Evolutionary conservation across 2,329 filamentous ascomycete genomes (phyloP).

Genomic region (Tolypocladium tropicale): DNA sequence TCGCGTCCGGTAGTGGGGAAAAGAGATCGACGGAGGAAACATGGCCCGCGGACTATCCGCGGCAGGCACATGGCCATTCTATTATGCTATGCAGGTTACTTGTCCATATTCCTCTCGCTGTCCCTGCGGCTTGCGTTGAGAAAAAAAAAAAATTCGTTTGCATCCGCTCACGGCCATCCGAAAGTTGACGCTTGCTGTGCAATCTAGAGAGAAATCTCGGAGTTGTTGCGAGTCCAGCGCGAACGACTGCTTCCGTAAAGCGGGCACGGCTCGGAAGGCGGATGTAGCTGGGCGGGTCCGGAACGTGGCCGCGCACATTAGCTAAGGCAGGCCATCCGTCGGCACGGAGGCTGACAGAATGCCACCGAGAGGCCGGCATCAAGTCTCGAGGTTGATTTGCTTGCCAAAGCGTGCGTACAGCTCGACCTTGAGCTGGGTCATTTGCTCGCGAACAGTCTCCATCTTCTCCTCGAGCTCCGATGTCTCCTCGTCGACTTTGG

Average conservation of each 20-base stretch:
- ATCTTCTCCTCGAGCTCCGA: slow-evolving; percentile 67
- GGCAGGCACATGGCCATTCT: neutral
- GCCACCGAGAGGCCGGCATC: slow-evolving; percentile 16
- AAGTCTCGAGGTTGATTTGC: slow-evolving; percentile 94
- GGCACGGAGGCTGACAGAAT: neutral
- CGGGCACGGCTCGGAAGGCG: neutral
- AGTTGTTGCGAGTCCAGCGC: neutral
- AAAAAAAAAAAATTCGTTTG: no score
- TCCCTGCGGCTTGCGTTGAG: neutral
- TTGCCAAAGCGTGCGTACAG: slow-evolving; percentile 91
- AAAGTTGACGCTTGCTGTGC: neutral
- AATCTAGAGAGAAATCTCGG: neutral
- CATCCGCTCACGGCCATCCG: neutral
- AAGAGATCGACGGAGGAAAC: neutral
- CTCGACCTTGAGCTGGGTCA: slow-evolving; percentile 81
- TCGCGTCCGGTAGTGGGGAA: neutral
- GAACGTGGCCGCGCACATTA: neutral
- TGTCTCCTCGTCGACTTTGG: slow-evolving; percentile 69
- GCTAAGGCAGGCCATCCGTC: neutral
- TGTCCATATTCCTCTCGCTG: neutral
- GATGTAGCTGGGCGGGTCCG: neutral
- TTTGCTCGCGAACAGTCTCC: slow-evolving; percentile 66
- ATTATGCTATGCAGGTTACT: neutral
- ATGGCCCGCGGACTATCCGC: neutral
- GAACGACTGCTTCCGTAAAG: neutral